Evolutionary conservation across 202 grass and related monocot genomes (phyloP).

Genomic region (Panicum virgatum): DNA sequence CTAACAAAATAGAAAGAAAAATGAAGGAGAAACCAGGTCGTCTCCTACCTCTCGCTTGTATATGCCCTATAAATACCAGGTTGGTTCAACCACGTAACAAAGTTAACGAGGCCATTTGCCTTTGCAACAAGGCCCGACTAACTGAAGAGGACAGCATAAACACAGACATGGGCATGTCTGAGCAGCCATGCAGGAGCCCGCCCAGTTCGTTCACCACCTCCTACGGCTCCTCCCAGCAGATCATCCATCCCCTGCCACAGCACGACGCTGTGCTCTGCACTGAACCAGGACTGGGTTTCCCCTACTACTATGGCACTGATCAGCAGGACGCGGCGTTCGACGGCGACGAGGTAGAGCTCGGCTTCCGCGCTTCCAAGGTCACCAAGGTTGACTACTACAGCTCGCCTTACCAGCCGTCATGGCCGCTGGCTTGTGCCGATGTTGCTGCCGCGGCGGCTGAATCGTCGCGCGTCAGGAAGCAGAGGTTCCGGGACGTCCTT

Average conservation of each 20-base stretch:
- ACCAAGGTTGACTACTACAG: constrained; percentile 45
- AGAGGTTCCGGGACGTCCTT: constrained; percentile 48
- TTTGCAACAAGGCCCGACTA: constrained; percentile 8
- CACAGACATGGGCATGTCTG: constrained; percentile 21
- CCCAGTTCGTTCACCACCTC: not conserved
- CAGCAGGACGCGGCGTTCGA: constrained; percentile 39
- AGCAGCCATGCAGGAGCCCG: not conserved
- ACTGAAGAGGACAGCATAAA: not conserved
- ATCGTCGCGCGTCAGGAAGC: constrained; percentile 41
- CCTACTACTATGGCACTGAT: constrained; percentile 22
- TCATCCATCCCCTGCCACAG: constrained; percentile 5
- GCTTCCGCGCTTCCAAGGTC: constrained; percentile 27
- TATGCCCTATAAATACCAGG: constrained; percentile 28
- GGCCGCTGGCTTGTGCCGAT: constrained; percentile 16
- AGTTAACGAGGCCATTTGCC: constrained; percentile 26
- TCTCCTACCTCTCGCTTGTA: not conserved
- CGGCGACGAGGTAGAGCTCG: constrained; percentile 33
- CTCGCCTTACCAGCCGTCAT: constrained; percentile 41
- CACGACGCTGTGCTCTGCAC: constrained; percentile 26
- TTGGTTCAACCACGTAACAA: not conserved
- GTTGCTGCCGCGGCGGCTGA: not conserved
- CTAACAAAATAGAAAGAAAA: not conserved
- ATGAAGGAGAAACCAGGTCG: not conserved
- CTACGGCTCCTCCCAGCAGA: not conserved
- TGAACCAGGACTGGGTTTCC: constrained; percentile 30